Conservation (phyloP, 2,329 filamentous ascomycete species). For the Aureobasidium sp. region DNA sequence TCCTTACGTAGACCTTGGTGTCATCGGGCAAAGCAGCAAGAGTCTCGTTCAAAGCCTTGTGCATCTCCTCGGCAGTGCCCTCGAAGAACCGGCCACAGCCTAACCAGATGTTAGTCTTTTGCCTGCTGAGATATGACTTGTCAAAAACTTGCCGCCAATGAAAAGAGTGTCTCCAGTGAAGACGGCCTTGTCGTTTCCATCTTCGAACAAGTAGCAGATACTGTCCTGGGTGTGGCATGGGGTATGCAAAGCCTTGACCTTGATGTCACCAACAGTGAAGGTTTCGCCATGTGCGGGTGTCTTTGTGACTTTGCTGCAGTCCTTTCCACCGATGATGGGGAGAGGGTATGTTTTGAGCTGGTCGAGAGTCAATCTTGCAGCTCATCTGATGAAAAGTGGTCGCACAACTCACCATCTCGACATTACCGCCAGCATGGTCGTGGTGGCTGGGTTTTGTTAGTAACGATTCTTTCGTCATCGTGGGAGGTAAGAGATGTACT, state of each 20-base stretch:
- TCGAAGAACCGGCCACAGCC: slow-evolving; percentile 97
- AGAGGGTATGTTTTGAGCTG: slow-evolving; percentile 57
- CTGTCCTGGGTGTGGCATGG: slow-evolving; percentile 98
- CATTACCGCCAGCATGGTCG: slow-evolving; percentile 91
- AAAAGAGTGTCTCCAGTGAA: slow-evolving; percentile 97
- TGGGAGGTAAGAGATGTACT: slow-evolving; percentile 29
- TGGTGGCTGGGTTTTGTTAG: slow-evolving; percentile 59
- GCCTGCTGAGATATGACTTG: background rate
- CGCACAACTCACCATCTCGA: slow-evolving; percentile 56
- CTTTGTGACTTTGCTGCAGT: slow-evolving; percentile 72
- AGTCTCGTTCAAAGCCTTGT: slow-evolving; percentile 82
- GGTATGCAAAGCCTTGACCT: slow-evolving; percentile 82
- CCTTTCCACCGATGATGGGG: slow-evolving; percentile 77
- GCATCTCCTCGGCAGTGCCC: slow-evolving; percentile 82
- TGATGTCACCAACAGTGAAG: slow-evolving; percentile 78
- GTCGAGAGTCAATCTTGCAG: background rate
- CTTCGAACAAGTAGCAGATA: slow-evolving; percentile 89
- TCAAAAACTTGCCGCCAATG: slow-evolving; percentile 61
- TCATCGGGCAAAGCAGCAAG: slow-evolving; percentile 77
- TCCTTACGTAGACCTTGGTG: slow-evolving; percentile 77
- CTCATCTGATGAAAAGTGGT: background rate
- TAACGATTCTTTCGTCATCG: background rate
- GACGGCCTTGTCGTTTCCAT: slow-evolving; percentile 68
- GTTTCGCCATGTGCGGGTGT: slow-evolving; percentile 68
- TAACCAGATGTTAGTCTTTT: slow-evolving; percentile 28